These are phyloP conservation scores for Beauveria rudraprayagi DNA, from an alignment of 2,329 filamentous ascomycete species.

Conservation along the genomic window DNA sequence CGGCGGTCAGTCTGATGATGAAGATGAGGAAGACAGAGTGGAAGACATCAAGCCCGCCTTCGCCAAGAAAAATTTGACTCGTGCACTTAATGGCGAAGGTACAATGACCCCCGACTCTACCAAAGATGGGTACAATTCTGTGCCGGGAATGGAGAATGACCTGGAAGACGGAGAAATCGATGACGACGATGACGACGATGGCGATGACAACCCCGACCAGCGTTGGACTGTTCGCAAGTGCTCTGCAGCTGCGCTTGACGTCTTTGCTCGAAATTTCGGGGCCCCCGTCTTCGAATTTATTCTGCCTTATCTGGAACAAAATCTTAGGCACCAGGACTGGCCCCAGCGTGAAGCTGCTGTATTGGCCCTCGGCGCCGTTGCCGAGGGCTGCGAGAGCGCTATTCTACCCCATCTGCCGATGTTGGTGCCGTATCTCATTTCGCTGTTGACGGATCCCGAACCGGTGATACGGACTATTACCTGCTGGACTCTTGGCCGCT, in stretches of 20 bases:
- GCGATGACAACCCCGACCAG: constrained; percentile 78
- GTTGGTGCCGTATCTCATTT: constrained; percentile 82
- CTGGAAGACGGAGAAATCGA: constrained; percentile 84
- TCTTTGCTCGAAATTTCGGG: constrained; percentile 86
- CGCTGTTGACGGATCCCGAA: constrained; percentile 73
- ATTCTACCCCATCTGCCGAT: constrained; percentile 87
- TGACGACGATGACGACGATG: constrained; percentile 62
- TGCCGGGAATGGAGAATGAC: constrained; percentile 59
- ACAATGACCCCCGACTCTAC: constrained; percentile 42
- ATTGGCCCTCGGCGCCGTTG: constrained; percentile 85
- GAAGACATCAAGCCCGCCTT: constrained; percentile 92
- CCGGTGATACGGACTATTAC: constrained; percentile 94
- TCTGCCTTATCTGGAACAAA: constrained; percentile 83
- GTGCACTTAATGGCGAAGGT: constrained; percentile 47
- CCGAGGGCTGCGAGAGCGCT: constrained; percentile 85
- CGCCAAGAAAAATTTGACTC: constrained; percentile 59
- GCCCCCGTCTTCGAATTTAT: constrained; percentile 84
- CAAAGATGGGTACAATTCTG: constrained; percentile 48
- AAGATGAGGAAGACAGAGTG: constrained; percentile 79
- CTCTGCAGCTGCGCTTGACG: constrained; percentile 89
- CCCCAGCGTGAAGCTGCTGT: constrained; percentile 89
- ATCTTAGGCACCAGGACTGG: constrained; percentile 84
- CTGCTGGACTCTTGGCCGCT: constrained; percentile 93
- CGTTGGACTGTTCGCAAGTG: constrained; percentile 95
- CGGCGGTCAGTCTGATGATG: constrained; percentile 79